A percentile compares a stretch with the other conserved stretches of the same genome.
Evolutionary conservation across 108 stramenopile genomes (phyloP).

Genomic region (Cylindrotheca fusiformis): DNA sequence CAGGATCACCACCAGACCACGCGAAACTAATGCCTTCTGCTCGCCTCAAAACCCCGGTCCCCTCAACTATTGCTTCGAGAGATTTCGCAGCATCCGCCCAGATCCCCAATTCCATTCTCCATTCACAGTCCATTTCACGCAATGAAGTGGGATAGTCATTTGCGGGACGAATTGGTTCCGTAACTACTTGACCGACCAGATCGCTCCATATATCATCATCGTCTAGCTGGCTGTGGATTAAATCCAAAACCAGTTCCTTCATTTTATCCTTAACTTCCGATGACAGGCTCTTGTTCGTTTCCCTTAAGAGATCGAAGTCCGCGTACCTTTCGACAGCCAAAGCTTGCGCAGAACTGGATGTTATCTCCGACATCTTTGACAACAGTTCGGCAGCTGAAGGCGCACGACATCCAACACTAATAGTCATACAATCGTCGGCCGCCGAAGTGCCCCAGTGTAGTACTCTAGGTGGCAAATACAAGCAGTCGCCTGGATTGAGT

Average conservation of each 20-base stretch:
- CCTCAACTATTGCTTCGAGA: constrained; percentile 35
- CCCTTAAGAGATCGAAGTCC: constrained; percentile 34
- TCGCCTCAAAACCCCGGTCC: constrained; percentile 46
- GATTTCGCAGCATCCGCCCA: constrained; percentile 37
- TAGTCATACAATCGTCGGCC: constrained; percentile 73
- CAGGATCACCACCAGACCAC: constrained; percentile 40
- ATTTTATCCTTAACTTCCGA: constrained; percentile 49
- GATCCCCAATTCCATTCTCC: constrained; percentile 19
- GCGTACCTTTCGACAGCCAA: constrained; percentile 41
- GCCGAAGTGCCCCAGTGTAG: constrained; percentile 83
- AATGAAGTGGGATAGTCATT: constrained; percentile 49
- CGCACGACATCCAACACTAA: constrained; percentile 83
- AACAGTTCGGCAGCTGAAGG: constrained; percentile 79
- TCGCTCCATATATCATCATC: constrained; percentile 67
- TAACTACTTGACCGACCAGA: constrained; percentile 65
- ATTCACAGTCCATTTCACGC: constrained; percentile 17
- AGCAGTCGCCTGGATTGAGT: constrained; percentile 80
- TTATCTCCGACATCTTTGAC: constrained; percentile 53
- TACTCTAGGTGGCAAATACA: constrained; percentile 92
- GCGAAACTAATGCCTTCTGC: constrained; percentile 78
- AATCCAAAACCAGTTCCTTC: constrained; percentile 54
- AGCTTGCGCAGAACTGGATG: constrained; percentile 29
- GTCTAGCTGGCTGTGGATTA: constrained; percentile 43
- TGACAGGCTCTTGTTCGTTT: not conserved
- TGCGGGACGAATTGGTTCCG: constrained; percentile 51